phyloP scores from a whole-genome alignment of 805 yeast genomes.

The Blastobotrys attinorum region DNA sequence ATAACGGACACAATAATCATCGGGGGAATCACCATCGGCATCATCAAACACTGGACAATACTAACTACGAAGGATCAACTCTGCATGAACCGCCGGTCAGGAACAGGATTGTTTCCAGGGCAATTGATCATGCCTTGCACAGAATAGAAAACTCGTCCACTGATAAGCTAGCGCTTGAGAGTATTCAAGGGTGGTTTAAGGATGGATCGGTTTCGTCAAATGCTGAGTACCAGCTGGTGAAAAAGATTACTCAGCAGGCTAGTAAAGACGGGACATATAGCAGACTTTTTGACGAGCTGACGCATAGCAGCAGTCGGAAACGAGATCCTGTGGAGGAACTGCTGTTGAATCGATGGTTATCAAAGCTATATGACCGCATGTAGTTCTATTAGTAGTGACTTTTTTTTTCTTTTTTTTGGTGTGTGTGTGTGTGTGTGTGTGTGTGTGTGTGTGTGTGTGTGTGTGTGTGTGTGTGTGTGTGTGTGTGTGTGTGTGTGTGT shows the following conservation, averaged over 20 bases:
- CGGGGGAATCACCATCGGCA: no score
- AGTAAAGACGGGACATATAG: slow-evolving; percentile 1
- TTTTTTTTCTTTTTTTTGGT: neutral
- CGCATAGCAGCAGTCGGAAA: slow-evolving; percentile 3
- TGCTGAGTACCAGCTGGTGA: slow-evolving; percentile 14
- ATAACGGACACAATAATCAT: no score
- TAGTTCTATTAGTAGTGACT: neutral
- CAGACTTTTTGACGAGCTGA: neutral
- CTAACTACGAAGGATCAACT: no score
- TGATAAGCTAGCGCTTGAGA: slow-evolving; percentile 2
- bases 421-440: neutral
- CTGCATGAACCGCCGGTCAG: no score
- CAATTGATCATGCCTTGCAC: slow-evolving; percentile 8
- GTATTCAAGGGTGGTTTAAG: neutral
- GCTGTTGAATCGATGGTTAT: slow-evolving; percentile 44
- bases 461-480: neutral
- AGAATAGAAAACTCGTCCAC: slow-evolving; percentile 8
- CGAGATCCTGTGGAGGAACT: slow-evolving; percentile 35
- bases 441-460: neutral
- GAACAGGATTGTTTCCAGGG: slow-evolving; percentile 3
- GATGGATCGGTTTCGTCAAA: slow-evolving; percentile 8
- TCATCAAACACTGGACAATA: no score
- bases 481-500: no score
- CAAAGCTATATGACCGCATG: neutral
- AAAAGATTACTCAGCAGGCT: slow-evolving; percentile 13